Evolutionary conservation across 1,284 basidiomycete species (phyloP).

Genomic region (Spongispora temasekensis): DNA sequence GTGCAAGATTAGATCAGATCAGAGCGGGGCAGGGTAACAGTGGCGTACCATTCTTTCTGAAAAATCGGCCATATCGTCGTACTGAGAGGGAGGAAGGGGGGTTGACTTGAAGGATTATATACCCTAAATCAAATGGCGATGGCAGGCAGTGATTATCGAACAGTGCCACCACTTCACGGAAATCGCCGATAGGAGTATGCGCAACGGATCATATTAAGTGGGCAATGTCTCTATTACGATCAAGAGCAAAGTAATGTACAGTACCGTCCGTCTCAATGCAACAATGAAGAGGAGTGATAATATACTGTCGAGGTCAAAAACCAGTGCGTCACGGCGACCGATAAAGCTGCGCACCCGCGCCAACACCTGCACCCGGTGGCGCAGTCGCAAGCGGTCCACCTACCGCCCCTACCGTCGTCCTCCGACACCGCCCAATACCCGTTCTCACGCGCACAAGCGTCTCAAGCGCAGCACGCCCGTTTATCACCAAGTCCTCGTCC

Average conservation of each 20-base stretch:
- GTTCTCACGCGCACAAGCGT: conserved; percentile 88
- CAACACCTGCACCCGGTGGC: too few species aligned
- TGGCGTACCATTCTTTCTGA: neutral
- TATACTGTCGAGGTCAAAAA: neutral
- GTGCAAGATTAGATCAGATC: neutral
- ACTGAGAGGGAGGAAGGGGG: neutral
- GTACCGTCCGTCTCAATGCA: neutral
- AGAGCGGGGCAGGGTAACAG: neutral
- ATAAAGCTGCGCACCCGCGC: neutral
- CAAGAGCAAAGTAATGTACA: neutral
- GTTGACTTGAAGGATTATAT: neutral
- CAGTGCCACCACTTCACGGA: neutral
- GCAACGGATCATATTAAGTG: too few species aligned
- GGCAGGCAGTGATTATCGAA: neutral
- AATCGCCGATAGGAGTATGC: too few species aligned
- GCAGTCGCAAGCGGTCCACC: too few species aligned
- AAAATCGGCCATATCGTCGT: conserved; percentile 19
- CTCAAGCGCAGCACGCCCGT: conserved; percentile 80
- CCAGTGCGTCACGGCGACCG: conserved; percentile 6
- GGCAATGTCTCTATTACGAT: neutral
- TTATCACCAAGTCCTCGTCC: conserved; percentile 90
- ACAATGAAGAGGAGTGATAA: too few species aligned
- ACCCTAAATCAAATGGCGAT: too few species aligned
- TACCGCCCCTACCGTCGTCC: too few species aligned
- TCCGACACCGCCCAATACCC: conserved; percentile 64